phyloP scores from a whole-genome alignment of 768 basidiomycete species.

The Mycena maculata region DNA sequence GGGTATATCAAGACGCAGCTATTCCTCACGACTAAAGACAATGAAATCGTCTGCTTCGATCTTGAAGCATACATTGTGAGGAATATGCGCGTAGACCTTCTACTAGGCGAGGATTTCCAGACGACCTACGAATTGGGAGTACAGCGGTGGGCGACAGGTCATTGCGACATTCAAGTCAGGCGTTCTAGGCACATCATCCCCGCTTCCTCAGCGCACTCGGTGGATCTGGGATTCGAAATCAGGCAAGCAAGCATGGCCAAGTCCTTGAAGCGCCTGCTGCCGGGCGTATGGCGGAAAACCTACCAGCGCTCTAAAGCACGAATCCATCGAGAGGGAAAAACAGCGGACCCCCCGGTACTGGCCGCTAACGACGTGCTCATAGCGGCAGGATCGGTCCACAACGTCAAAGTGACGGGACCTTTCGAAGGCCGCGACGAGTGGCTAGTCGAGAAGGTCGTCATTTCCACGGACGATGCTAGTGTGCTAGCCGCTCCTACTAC shows the following conservation, averaged over 20 bases:
- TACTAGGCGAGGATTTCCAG: constrained; percentile 32
- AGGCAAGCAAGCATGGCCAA: not conserved
- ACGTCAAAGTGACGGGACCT: not conserved
- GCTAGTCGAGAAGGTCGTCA: constrained; percentile 1
- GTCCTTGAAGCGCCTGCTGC: not conserved
- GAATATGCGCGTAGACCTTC: constrained; percentile 37
- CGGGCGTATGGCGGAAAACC: not conserved
- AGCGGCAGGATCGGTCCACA: not conserved
- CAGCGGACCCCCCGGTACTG: not conserved
- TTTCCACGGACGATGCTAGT: constrained; percentile 5
- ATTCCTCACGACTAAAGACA: not conserved
- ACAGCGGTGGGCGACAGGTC: constrained; percentile 2
- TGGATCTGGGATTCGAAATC: constrained; percentile 17
- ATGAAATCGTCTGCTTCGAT: constrained; percentile 21
- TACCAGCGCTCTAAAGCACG: not conserved
- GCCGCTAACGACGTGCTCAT: constrained; percentile 7
- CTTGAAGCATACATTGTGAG: constrained; percentile 38
- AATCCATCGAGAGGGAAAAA: not conserved
- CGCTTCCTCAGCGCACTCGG: constrained; percentile 14
- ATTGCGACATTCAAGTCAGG: constrained; percentile 15
- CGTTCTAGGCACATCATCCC: not conserved
- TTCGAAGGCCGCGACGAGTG: constrained; percentile 3
- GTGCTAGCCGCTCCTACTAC: constrained; percentile 4
- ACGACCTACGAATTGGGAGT: constrained; percentile 33
- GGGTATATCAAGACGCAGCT: constrained; percentile 33